Conservation (phyloP, 225 moss, liverwort and hornwort species). For the Ulota crispa region DNA sequence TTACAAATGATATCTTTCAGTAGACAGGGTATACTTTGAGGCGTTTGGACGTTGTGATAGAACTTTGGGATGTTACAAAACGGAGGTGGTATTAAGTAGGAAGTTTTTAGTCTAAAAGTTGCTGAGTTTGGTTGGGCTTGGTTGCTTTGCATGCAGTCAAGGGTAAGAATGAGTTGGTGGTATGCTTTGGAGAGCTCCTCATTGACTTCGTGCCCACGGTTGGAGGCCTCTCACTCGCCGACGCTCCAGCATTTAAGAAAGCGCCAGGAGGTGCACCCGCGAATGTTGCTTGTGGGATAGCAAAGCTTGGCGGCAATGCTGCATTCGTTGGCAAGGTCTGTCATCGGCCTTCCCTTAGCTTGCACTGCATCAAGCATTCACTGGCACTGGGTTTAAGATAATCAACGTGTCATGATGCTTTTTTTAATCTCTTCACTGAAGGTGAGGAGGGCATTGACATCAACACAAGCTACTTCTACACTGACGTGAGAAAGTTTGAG, state of each 20-base stretch:
- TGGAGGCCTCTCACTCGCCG: conserved; percentile 72
- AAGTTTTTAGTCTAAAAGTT: background rate
- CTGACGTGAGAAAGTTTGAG: background rate
- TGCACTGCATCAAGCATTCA: background rate
- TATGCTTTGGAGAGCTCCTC: conserved; percentile 86
- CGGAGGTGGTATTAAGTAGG: background rate
- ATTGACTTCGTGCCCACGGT: conserved; percentile 90
- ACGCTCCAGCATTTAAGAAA: conserved; percentile 85
- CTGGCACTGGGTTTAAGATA: background rate
- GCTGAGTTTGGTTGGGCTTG: background rate
- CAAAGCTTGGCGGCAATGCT: conserved; percentile 72
- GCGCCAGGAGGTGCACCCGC: conserved; percentile 89
- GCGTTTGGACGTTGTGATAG: background rate
- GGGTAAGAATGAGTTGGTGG: conserved; percentile 57
- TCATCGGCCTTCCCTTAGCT: background rate
- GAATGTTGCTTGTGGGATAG: conserved; percentile 88
- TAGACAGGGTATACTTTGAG: background rate
- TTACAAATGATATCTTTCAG: background rate
- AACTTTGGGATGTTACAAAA: background rate
- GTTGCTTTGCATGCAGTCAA: conserved; percentile 24
- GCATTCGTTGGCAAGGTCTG: conserved; percentile 91
- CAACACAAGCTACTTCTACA: background rate
- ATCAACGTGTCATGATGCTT: background rate
- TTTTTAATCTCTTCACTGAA: background rate
- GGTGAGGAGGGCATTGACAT: background rate